A percentile compares a stretch with the other conserved stretches of the same genome.
Evolutionary conservation across 129 eudicot species (phyloP).

Genomic region (Artemisia tridentata): DNA sequence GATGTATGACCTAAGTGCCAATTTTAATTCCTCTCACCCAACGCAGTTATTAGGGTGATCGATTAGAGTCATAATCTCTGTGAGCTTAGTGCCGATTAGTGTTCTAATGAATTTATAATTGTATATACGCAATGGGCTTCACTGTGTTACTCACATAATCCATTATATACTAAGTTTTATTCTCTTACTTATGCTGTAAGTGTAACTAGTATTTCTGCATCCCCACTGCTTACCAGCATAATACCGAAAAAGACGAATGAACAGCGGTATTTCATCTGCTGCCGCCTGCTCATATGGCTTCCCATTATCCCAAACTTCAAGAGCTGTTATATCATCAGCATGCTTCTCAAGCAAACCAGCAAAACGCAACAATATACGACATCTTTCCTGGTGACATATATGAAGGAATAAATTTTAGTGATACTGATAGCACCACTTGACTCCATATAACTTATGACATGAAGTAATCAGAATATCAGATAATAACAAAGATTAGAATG

Average conservation of each 20-base stretch:
- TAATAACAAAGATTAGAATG: too few relatives aligned
- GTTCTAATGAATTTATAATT: slow-evolving; percentile 27
- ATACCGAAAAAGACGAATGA: slow-evolving; percentile 67
- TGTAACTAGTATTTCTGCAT: not conserved
- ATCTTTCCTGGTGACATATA: slow-evolving; percentile 59
- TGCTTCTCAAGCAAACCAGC: slow-evolving; percentile 87
- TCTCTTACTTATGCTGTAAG: not conserved
- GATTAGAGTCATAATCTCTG: not conserved
- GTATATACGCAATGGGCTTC: not conserved
- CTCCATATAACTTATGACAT: too few relatives aligned
- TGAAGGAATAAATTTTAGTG: not conserved
- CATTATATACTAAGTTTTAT: too few relatives aligned
- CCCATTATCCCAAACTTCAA: slow-evolving; percentile 91
- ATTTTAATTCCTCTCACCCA: too few relatives aligned
- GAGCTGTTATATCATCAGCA: slow-evolving; percentile 71
- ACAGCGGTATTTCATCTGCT: slow-evolving; percentile 52
- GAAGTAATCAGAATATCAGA: too few relatives aligned
- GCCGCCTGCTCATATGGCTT: slow-evolving; percentile 76
- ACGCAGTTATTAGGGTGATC: too few relatives aligned
- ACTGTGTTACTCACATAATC: too few relatives aligned
- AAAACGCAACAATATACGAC: slow-evolving; percentile 56
- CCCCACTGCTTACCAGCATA: slow-evolving; percentile 64
- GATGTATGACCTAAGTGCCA: not conserved
- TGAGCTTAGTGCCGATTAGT: not conserved
- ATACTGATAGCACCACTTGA: too few relatives aligned